Evolutionary conservation across 192 early-diverging fungal genomes (phyloP), one percentile per base, ranked within the genome.

Genomic region (Rhizophagus sp.): DNA sequence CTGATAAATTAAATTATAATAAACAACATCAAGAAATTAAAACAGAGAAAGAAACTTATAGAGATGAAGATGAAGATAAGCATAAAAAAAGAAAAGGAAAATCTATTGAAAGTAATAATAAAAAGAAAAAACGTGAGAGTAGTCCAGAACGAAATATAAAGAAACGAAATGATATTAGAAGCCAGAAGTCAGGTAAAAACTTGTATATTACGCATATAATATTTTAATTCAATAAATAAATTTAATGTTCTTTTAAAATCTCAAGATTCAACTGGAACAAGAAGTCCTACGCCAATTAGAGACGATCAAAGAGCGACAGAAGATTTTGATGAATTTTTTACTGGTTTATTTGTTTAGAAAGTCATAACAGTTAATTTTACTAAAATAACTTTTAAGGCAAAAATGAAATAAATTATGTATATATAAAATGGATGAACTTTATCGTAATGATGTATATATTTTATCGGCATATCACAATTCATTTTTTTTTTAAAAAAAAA

Each of bases 1-100:
- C 93, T 1, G 71, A 90, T 68, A 91, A 87, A 80, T 84, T 96
- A 7, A 93, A 96, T 78, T 94, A 93, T 84, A 89, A 87, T 70
- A 94, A 88, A 36, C 78, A 85, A 47, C 88, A 90, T 52, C 86
- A 87, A 49, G 76, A 78, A 78, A 47, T 47, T 13, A 30, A 78
- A 49, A 76, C n/a, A 10, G 62, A 76, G 39, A 27, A n/a, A 34
- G n/a, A 24, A 61, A 41, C 19, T 17, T 24, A 52, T 1, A 8
- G 4, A 11, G 49, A 27, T 7, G 17, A 27, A 30, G 5, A 33
- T 36, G 19, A 47, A 24, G 11, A 65, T 22, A 62, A 9, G 17
- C 57, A 65, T 62, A 52, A 76, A 65, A 47, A 76, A 41, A 57
- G 61, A 64, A 52, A 25, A 76, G 62, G 62, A 63, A 7, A 65